phyloP scores from a whole-genome alignment of 768 basidiomycete species.

The Hydnomerulius pinastri region DNA sequence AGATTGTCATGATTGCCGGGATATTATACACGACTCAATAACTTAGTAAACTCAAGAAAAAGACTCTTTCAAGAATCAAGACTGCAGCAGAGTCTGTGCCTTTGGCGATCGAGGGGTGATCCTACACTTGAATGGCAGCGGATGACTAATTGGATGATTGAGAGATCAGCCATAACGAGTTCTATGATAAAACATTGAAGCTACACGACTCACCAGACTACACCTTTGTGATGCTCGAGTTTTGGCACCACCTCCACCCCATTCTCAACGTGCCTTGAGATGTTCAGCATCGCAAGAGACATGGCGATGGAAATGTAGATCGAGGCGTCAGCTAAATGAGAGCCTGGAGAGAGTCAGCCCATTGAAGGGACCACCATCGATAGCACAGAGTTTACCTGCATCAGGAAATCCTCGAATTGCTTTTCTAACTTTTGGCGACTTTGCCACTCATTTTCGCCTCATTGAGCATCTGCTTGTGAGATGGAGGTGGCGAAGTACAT shows the following conservation, averaged over 20 bases:
- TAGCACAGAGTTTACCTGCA: background rate
- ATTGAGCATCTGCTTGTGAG: too few relatives aligned
- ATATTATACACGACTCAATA: too few relatives aligned
- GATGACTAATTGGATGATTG: background rate
- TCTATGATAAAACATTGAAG: background rate
- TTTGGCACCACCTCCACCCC: conserved; percentile 2
- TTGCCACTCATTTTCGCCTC: too few relatives aligned
- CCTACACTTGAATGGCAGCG: conserved; percentile 12
- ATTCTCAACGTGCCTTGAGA: conserved; percentile 6
- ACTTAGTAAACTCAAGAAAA: too few relatives aligned
- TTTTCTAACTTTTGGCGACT: too few relatives aligned
- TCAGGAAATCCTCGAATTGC: too few relatives aligned
- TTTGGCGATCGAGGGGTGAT: conserved; percentile 1
- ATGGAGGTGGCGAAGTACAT: too few relatives aligned
- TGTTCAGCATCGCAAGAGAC: conserved; percentile 8
- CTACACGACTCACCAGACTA: background rate
- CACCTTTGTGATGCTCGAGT: background rate
- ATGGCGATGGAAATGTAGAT: conserved; percentile 9
- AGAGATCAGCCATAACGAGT: background rate
- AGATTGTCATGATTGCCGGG: too few relatives aligned
- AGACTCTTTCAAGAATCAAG: too few relatives aligned
- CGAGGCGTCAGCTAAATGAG: conserved; percentile 1
- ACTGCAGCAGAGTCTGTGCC: conserved; percentile 6
- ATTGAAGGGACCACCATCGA: background rate
- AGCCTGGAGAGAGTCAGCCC: background rate